Percentiles rank a stretch among this genome's conserved stretches.
These are phyloP conservation scores for Candida chauliodis DNA, from an alignment of 805 yeast species.

Conservation along the genomic window DNA sequence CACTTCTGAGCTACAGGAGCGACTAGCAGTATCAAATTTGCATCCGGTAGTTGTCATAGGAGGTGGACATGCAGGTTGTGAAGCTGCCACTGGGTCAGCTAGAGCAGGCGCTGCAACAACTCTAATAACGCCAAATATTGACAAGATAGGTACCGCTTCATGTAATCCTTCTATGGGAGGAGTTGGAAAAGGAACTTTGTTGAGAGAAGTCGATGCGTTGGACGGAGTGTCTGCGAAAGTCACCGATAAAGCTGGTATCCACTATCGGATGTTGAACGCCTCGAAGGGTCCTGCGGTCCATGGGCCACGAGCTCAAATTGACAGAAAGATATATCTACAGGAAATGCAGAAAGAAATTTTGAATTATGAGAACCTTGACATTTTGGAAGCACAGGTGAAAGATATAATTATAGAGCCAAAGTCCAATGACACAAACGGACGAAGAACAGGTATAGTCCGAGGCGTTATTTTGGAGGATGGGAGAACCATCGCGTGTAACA, in stretches of 20 bases:
- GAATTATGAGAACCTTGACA: conserved; percentile 52
- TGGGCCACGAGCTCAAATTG: conserved; percentile 98
- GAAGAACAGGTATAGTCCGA: conserved; percentile 44
- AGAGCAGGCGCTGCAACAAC: conserved; percentile 71
- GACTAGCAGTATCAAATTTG: conserved; percentile 24
- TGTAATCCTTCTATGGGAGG: conserved; percentile 99
- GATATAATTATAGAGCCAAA: conserved; percentile 66
- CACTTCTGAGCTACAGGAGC: conserved; percentile 32
- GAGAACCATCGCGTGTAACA: conserved; percentile 50
- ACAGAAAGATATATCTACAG: conserved; percentile 67
- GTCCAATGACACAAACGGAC: conserved; percentile 30
- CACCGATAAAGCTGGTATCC: conserved; percentile 92
- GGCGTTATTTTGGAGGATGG: conserved; percentile 76
- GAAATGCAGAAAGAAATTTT: conserved; percentile 74
- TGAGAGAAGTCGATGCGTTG: conserved; percentile 91
- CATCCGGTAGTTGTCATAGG: conserved; percentile 86
- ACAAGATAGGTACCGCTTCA: conserved; percentile 87
- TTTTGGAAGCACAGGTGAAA: conserved; percentile 74
- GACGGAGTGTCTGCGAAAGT: conserved; percentile 87
- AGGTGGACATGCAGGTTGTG: conserved; percentile 99
- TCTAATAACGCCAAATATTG: conserved; percentile 70
- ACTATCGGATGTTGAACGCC: conserved; percentile 78
- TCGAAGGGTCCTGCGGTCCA: conserved; percentile 96
- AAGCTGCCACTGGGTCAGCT: conserved; percentile 93
- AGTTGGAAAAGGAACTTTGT: conserved; percentile 91